These are phyloP conservation scores for Pythium dissotocum DNA, from an alignment of 352 stramenopile genomes.

Conservation along the genomic window DNA sequence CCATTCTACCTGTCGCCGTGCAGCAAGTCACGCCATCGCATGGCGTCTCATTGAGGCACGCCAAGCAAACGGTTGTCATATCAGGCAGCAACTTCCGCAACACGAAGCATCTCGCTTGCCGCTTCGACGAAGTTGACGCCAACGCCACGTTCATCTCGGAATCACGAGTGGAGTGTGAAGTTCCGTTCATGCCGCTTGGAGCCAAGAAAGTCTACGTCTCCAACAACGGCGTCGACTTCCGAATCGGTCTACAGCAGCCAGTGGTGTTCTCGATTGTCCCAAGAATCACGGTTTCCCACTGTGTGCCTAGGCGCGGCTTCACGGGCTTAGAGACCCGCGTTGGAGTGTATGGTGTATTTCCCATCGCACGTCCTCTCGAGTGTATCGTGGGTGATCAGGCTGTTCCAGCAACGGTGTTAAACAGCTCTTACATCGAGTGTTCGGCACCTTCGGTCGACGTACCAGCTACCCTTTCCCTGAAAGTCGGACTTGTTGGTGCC, in stretches of 20 bases:
- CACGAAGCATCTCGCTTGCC: constrained; percentile 40
- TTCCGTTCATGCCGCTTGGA: constrained; percentile 50
- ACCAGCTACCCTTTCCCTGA: neutral
- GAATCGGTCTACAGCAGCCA: constrained; percentile 3
- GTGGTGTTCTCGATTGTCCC: constrained; percentile 16
- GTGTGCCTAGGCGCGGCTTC: constrained; percentile 8
- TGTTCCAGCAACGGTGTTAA: constrained; percentile 3
- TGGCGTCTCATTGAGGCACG: constrained; percentile 13
- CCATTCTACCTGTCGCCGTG: constrained; percentile 37
- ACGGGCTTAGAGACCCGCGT: constrained; percentile 5
- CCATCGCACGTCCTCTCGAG: neutral
- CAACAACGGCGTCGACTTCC: constrained; percentile 65
- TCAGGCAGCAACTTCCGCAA: constrained; percentile 54
- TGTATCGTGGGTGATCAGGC: constrained; percentile 10
- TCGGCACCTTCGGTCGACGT: neutral
- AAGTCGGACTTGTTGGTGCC: constrained; percentile 5
- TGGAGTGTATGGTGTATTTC: constrained; percentile 25
- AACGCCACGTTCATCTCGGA: constrained; percentile 44
- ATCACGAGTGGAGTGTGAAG: constrained; percentile 47
- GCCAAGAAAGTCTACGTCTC: constrained; percentile 43
- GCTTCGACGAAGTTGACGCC: constrained; percentile 40
- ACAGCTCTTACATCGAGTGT: constrained; percentile 25
- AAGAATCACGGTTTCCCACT: constrained; percentile 9
- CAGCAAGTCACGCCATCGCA: constrained; percentile 14
- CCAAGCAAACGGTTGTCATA: constrained; percentile 30